These are phyloP conservation scores for Xylaria sp. DNA, from an alignment of 2,329 filamentous ascomycete genomes.

Conservation along the genomic window DNA sequence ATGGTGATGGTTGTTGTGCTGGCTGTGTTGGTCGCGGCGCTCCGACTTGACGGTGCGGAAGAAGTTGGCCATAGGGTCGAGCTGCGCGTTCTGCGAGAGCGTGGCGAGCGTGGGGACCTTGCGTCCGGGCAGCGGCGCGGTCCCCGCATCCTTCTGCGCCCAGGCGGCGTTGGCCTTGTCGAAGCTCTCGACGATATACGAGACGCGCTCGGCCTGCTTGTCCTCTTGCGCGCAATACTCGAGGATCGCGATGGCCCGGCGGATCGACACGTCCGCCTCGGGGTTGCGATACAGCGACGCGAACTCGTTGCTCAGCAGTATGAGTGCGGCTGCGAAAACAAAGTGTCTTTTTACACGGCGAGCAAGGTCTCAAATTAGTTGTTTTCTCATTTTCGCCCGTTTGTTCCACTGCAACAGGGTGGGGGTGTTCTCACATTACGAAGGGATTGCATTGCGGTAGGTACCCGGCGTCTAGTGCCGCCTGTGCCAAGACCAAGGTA, in stretches of 20 bases:
- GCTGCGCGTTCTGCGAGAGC: conserved; percentile 27
- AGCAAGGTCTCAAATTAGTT: conserved; percentile 12
- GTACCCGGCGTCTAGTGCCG: conserved; percentile 47
- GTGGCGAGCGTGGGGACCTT: conserved; percentile 34
- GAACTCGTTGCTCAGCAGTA: conserved; percentile 61
- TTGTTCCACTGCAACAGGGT: background rate
- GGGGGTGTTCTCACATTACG: conserved; percentile 54
- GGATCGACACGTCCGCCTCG: conserved; percentile 44
- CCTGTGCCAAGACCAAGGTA: conserved; percentile 51
- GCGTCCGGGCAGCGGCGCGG: conserved; percentile 32
- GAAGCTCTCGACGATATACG: conserved; percentile 55
- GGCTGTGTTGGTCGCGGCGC: conserved; percentile 14
- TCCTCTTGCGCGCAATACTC: conserved; percentile 52
- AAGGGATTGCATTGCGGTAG: conserved; percentile 58
- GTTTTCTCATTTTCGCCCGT: background rate
- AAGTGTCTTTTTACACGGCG: conserved; percentile 49
- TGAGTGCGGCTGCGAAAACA: conserved; percentile 57
- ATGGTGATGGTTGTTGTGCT: conserved; percentile 16
- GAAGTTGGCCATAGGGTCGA: conserved; percentile 36
- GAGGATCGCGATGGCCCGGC: conserved; percentile 51
- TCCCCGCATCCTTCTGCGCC: conserved; percentile 27
- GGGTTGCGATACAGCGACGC: conserved; percentile 51
- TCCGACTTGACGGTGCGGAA: conserved; percentile 27
- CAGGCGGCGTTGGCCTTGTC: conserved; percentile 42
- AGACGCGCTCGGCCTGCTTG: conserved; percentile 51